These are phyloP conservation scores for Sugiyamaella qingdaonensis DNA, from an alignment of 805 yeast species.

Conservation along the genomic window DNA sequence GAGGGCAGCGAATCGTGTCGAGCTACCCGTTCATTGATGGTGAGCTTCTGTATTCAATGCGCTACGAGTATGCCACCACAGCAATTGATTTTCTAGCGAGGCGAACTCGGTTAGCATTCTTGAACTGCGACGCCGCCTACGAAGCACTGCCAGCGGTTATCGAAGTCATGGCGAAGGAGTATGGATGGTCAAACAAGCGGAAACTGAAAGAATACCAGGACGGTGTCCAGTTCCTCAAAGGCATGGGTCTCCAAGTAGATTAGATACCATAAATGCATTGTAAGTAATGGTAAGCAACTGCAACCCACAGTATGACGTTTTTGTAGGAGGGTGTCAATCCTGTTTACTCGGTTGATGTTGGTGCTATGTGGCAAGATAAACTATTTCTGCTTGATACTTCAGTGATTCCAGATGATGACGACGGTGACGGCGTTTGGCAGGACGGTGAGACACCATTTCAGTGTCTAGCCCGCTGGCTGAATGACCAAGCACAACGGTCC, in stretches of 20 bases:
- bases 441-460: too few relatives aligned
- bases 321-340: too few relatives aligned
- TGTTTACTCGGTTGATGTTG: too few relatives aligned
- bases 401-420: background rate
- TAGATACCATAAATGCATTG: background rate
- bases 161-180: slow-evolving; percentile 75
- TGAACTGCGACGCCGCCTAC: slow-evolving; percentile 80
- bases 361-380: background rate
- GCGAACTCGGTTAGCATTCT: slow-evolving; percentile 88
- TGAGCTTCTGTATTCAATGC: slow-evolving; percentile 76
- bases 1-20: slow-evolving; percentile 39
- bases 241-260: slow-evolving; percentile 33
- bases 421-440: too few relatives aligned
- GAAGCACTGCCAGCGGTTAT: slow-evolving; percentile 80
- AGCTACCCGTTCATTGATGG: slow-evolving; percentile 85
- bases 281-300: background rate
- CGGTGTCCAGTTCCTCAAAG: slow-evolving; percentile 33
- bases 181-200: slow-evolving; percentile 63
- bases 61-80: slow-evolving; percentile 80
- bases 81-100: slow-evolving; percentile 89
- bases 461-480: too few relatives aligned
- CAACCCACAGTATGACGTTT: too few relatives aligned
- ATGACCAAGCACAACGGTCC: too few relatives aligned
- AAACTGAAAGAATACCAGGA: slow-evolving; percentile 46
- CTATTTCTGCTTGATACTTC: background rate